These are phyloP conservation scores for Solanum ossicruentum DNA, from an alignment of 257 asterid species.

Conservation along the genomic window DNA sequence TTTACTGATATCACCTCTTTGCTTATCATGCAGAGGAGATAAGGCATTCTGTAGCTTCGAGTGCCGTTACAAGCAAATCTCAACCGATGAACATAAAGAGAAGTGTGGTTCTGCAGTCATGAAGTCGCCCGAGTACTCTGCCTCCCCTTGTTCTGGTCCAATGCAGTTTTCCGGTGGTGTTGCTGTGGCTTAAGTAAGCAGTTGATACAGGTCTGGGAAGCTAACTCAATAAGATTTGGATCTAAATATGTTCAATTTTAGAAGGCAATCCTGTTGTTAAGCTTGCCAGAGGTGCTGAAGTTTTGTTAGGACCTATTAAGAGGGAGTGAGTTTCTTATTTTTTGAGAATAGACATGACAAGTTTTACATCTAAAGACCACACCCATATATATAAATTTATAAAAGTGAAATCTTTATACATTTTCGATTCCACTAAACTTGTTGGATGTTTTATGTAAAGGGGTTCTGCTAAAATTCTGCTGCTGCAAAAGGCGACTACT, in stretches of 20 bases:
- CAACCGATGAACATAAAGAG: conserved; percentile 35
- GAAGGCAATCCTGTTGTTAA: not conserved
- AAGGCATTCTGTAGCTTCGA: conserved; percentile 49
- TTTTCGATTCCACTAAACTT: not conserved
- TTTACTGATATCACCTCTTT: not conserved
- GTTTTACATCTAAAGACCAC: not conserved
- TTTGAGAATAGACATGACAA: not conserved
- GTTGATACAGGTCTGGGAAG: not conserved
- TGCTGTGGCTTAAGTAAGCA: conserved; percentile 37
- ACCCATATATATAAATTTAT: not conserved
- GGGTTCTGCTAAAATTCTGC: not conserved
- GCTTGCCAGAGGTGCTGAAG: not conserved
- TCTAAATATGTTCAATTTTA: not conserved
- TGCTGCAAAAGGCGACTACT: not conserved
- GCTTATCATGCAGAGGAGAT: conserved; percentile 35
- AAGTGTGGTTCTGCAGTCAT: conserved; percentile 24
- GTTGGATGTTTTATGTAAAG: not conserved
- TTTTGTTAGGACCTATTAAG: not conserved
- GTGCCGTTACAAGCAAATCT: conserved; percentile 39
- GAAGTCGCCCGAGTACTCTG: conserved; percentile 29
- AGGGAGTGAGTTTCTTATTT: not conserved
- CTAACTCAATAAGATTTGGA: not conserved
- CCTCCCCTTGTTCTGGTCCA: conserved; percentile 39
- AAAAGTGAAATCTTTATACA: not conserved
- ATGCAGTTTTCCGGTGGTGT: conserved; percentile 38